Conservation (phyloP, 139 green algal genomes). For the Monoraphidium neglectum region DNA sequence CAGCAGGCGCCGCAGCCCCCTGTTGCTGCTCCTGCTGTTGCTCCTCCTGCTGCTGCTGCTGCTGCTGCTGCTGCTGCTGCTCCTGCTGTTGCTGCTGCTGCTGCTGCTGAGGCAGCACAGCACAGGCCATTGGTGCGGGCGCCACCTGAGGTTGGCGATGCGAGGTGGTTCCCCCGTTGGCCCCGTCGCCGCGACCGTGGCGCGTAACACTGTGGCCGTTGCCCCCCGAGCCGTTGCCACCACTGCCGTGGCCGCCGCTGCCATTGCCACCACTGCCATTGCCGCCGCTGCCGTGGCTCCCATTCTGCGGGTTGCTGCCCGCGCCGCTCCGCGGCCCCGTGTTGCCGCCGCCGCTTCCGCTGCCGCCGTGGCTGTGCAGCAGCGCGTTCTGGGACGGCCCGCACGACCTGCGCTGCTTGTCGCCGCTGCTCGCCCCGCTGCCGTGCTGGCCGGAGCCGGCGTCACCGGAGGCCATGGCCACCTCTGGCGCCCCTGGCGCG, state of each 20-base stretch:
- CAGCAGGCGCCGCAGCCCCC: background rate
- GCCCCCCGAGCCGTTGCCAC: slow-evolving; percentile 22
- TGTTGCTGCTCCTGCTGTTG: slow-evolving; percentile 9
- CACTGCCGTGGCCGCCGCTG: slow-evolving; percentile 9
- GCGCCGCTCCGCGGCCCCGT: slow-evolving; percentile 23
- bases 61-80: background rate
- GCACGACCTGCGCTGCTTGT: no score
- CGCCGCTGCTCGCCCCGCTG: no score
- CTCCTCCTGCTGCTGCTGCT: slow-evolving; percentile 6
- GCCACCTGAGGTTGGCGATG: no score
- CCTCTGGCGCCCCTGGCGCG: no score
- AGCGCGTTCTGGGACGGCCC: no score
- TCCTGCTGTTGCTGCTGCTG: background rate
- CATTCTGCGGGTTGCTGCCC: slow-evolving; percentile 32
- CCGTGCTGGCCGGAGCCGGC: no score
- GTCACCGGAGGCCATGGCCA: no score
- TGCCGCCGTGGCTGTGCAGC: slow-evolving; percentile 18
- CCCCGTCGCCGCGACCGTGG: background rate
- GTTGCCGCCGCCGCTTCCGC: slow-evolving; percentile 12
- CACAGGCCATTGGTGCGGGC: no score
- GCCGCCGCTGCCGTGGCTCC: slow-evolving; percentile 11
- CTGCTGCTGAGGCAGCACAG: no score
- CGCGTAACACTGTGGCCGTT: slow-evolving; percentile 23
- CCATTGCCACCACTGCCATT: slow-evolving; percentile 19
- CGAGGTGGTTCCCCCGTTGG: no score